Evolutionary conservation across 2,329 filamentous ascomycete species (phyloP).

Genomic region (Fusarium temperatum): DNA sequence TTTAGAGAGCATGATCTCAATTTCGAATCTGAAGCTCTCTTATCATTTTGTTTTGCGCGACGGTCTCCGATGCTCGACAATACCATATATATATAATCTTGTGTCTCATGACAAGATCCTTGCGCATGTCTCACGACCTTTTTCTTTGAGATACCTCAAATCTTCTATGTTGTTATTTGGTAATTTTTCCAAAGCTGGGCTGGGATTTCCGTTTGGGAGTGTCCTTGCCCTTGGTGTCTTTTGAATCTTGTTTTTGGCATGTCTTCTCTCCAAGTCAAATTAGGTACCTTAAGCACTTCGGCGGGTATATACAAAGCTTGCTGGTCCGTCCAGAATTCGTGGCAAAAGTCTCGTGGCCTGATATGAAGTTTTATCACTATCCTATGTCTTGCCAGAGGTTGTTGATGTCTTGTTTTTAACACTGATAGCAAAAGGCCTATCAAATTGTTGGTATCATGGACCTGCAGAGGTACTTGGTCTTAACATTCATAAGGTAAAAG

Average conservation of each 20-base stretch:
- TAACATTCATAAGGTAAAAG: neutral
- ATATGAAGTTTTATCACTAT: neutral
- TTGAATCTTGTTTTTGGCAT: neutral
- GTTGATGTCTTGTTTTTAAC: neutral
- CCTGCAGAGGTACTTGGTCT: neutral
- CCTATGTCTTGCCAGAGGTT: neutral
- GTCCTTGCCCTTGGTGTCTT: neutral
- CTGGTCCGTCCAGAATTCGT: neutral
- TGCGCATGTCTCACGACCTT: neutral
- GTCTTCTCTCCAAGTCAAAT: neutral
- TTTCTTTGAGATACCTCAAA: neutral
- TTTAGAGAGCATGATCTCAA: constrained; percentile 68
- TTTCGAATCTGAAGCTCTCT: constrained; percentile 66
- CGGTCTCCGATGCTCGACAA: neutral
- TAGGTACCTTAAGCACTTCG: neutral
- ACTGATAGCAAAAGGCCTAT: neutral
- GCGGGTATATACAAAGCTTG: neutral
- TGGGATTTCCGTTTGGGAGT: neutral
- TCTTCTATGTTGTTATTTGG: neutral
- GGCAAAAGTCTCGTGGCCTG: neutral
- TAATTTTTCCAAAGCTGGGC: neutral
- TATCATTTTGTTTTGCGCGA: constrained; percentile 2
- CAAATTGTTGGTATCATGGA: neutral
- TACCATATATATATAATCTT: neutral
- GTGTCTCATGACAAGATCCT: neutral